phyloP scores from a whole-genome alignment of 1,284 basidiomycete genomes.

The Termitomyces sp. region DNA sequence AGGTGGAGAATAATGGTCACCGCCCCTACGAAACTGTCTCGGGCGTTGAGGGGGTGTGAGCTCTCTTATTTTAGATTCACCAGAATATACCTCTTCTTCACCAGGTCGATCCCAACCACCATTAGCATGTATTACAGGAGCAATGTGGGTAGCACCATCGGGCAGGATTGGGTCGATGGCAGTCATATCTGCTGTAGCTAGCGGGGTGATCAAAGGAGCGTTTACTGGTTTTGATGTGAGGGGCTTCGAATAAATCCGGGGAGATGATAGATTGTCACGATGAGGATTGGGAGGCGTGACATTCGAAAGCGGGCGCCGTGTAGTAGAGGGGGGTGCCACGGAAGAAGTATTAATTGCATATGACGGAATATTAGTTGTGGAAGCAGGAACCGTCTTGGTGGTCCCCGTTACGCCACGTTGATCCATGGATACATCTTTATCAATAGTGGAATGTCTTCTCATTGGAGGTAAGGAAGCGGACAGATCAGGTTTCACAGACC shows the following conservation, averaged over 20 bases:
- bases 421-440: not conserved
- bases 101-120: conserved; percentile 10
- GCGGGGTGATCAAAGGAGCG: not conserved
- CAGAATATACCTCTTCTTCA: conserved; percentile 3
- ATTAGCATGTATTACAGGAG: conserved; percentile 10
- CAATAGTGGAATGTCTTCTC: not conserved
- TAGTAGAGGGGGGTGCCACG: not conserved
- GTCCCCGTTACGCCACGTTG: not conserved
- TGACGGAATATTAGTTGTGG: not conserved
- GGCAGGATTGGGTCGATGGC: not conserved
- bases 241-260: not conserved
- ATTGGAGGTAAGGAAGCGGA: not conserved
- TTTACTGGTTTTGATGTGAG: not conserved
- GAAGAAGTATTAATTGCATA: not conserved
- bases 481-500: not conserved
- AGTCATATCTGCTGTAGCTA: not conserved
- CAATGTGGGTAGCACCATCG: conserved; percentile 10
- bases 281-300: conserved; percentile 1
- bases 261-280: not conserved
- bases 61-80: not conserved
- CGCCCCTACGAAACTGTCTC: not conserved
- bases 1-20: conserved; percentile 12
- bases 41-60: not conserved
- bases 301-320: not conserved
- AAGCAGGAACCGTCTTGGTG: not conserved